Evolutionary conservation across 768 basidiomycete species (phyloP).

Genomic region (Lactarius tabidus): DNA sequence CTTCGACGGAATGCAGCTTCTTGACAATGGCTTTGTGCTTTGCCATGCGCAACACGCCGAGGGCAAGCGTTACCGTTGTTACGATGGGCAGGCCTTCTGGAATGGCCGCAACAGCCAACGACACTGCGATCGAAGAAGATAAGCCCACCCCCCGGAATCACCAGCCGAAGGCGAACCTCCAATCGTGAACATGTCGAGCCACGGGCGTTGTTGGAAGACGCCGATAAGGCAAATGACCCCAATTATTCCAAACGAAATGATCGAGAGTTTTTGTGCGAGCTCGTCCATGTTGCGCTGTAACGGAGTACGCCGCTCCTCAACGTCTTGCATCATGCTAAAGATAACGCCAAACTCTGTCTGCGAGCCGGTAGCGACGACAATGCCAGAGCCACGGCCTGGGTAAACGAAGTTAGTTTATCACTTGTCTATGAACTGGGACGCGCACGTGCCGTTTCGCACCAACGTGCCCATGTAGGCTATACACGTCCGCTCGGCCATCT

Average conservation of each 20-base stretch:
- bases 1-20: slow-evolving; percentile 92
- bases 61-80: slow-evolving; percentile 92
- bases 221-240: slow-evolving; percentile 92
- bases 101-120: slow-evolving; percentile 96
- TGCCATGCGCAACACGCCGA: slow-evolving; percentile 92
- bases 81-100: slow-evolving; percentile 96
- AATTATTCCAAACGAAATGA: slow-evolving; percentile 90
- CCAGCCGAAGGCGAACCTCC: slow-evolving; percentile 58
- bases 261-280: slow-evolving; percentile 85
- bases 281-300: slow-evolving; percentile 95
- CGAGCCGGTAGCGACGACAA: slow-evolving; percentile 82
- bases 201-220: slow-evolving; percentile 75
- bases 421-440: not conserved
- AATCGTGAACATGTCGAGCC: slow-evolving; percentile 99
- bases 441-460: slow-evolving; percentile 73
- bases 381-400: slow-evolving; percentile 72
- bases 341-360: slow-evolving; percentile 95
- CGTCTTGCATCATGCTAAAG: slow-evolving; percentile 97
- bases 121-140: slow-evolving; percentile 52
- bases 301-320: slow-evolving; percentile 89
- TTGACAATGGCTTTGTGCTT: slow-evolving; percentile 96
- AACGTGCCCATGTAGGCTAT: slow-evolving; percentile 96
- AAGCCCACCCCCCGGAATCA: not conserved
- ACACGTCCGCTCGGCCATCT: slow-evolving; percentile 80
- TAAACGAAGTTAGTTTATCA: not conserved